A percentile compares a stretch with the other conserved stretches of the same genome.
These are phyloP conservation scores for Sporothrix curviconia DNA, from an alignment of 2,329 filamentous ascomycete species.

Conservation along the genomic window DNA sequence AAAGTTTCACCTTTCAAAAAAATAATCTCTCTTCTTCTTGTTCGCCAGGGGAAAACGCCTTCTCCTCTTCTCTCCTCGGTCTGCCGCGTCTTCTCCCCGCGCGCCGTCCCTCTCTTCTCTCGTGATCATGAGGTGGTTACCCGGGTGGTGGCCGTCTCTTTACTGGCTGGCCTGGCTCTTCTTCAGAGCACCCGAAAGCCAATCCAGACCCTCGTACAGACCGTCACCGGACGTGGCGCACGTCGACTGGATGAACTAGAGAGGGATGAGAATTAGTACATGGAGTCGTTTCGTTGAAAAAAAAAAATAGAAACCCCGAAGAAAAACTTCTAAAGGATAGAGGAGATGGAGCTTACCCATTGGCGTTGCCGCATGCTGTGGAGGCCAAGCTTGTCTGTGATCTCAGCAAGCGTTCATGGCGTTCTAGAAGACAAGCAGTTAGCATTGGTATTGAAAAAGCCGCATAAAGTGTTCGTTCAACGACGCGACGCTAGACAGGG, in stretches of 20 bases:
- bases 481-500: neutral
- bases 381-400: slow-evolving; percentile 99
- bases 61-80: neutral
- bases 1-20: slow-evolving; percentile 19
- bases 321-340: slow-evolving; percentile 96
- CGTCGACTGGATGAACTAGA: slow-evolving; percentile 72
- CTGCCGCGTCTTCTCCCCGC: neutral
- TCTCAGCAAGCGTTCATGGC: slow-evolving; percentile 99
- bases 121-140: neutral
- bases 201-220: slow-evolving; percentile 71
- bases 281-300: too few species aligned
- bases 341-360: slow-evolving; percentile 68
- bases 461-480: neutral
- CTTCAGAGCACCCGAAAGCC: slow-evolving; percentile 76
- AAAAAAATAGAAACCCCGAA: too few species aligned
- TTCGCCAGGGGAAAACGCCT: neutral
- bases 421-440: slow-evolving; percentile 53
- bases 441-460: neutral
- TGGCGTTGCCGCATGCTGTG: slow-evolving; percentile 97
- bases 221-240: slow-evolving; percentile 80
- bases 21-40: neutral
- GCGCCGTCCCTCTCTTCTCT: neutral
- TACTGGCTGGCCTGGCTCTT: slow-evolving; percentile 41
- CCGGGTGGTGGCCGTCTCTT: slow-evolving; percentile 4
- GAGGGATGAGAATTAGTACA: slow-evolving; percentile 79